Evolutionary conservation across 441 rosid genomes (phyloP), one percentile per base, ranked within the genome.

Genomic region (Populus hybrid): DNA sequence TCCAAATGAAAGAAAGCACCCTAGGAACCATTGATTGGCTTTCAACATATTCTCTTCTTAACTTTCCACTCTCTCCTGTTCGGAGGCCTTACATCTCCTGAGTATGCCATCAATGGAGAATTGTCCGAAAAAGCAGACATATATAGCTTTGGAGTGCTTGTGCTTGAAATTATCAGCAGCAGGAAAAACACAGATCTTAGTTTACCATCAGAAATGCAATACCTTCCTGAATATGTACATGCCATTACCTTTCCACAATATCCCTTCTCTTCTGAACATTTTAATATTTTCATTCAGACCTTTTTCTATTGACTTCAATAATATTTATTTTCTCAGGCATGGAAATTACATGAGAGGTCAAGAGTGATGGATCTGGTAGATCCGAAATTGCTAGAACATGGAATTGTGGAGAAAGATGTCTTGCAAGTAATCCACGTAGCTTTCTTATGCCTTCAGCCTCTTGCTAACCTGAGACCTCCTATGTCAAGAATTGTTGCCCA

Each of bases 121-220:
- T 79, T 91, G 75, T 88, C 93, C 0, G 96, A 90, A 77, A 90
- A 90, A 77, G 91, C 91, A 38, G 95, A 91, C 77, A 91, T 88
- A n/a, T 91, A 90, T 69, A 89, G 91, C 77, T 91, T 87, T 16
- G 95, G 95, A 76, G 95, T 89, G 59, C 86, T 90, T 20, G 76
- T 87, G 77, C 89, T 90, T 0, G 95, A 90, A 86, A 91, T 90
- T 46, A 85, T 86, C 46, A 87, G 91, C 83, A 78, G 89, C 84
- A 79, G 90, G 77, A 91, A 82, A 70, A 91, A 89, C 79, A 88
- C 91, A 0, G 89, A 89, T 81, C 89, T 88, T 30, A 81, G 76
- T 24, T 74, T 91, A 64, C 86, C 90, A 40, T 84, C 91, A 30
- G 92, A 87, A 78, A 85, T 83, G 87, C 95, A 91, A 73, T 91